Evolutionary conservation across 768 basidiomycete genomes (phyloP).

Genomic region (Mycena vulgaris): DNA sequence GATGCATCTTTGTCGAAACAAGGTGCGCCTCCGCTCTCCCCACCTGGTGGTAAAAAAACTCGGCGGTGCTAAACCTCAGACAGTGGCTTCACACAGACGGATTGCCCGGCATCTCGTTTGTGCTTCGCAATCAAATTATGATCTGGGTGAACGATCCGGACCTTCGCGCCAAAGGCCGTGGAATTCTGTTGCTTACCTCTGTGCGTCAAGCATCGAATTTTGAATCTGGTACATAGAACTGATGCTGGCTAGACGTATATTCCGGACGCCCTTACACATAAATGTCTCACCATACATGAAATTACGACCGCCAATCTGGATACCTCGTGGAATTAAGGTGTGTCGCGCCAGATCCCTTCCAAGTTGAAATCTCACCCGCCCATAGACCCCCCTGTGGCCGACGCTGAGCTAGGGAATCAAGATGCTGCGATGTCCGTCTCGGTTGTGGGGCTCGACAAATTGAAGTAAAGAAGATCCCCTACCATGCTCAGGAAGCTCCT

Average conservation of each 20-base stretch:
- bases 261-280: neutral
- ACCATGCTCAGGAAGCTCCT: neutral
- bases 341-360: neutral
- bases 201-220: neutral
- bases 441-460: conserved; percentile 1
- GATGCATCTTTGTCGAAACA: neutral
- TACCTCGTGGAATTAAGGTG: neutral
- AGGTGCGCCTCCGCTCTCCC: neutral
- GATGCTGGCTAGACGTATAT: conserved; percentile 4
- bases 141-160: conserved; percentile 2
- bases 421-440: conserved; percentile 10
- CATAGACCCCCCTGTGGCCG: neutral
- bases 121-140: conserved; percentile 15
- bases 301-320: neutral
- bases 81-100: neutral
- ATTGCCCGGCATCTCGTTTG: neutral
- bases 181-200: conserved; percentile 5
- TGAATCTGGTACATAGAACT: neutral
- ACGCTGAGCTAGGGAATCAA: neutral
- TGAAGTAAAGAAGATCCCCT: neutral
- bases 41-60: neutral
- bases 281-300: conserved; percentile 5
- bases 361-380: neutral
- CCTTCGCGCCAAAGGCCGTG: neutral
- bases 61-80: neutral